phyloP scores from a whole-genome alignment of 371 early-diverging fungal species.

The Rhizopus stolonifer region DNA sequence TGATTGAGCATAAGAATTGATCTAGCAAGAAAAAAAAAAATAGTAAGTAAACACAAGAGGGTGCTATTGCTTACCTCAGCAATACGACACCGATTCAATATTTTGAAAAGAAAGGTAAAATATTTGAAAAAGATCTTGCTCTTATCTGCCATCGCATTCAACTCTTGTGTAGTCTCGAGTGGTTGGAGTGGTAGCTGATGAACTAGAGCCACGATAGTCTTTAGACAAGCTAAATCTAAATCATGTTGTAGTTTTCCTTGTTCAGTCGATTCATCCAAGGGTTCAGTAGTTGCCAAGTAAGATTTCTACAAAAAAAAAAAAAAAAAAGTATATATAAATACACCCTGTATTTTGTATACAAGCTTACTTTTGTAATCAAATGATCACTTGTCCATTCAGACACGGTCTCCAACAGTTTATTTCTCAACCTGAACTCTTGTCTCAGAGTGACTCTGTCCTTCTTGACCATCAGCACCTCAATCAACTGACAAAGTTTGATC shows the following conservation, averaged over 20 bases:
- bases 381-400: constrained; percentile 87
- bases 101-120: constrained; percentile 79
- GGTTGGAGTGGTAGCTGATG: constrained; percentile 81
- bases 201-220: constrained; percentile 74
- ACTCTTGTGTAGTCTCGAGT: constrained; percentile 56
- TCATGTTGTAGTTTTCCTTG: constrained; percentile 68
- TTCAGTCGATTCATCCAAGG: constrained; percentile 36
- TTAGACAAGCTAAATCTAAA: constrained; percentile 76
- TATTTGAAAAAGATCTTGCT: constrained; percentile 76
- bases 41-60: no score
- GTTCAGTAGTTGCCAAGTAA: constrained; percentile 18
- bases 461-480: constrained; percentile 75
- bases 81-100: constrained; percentile 73
- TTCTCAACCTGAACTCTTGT: constrained; percentile 81
- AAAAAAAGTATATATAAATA: no score
- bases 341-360: neutral
- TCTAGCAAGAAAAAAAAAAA: neutral
- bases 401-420: constrained; percentile 73
- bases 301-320: constrained; percentile 18
- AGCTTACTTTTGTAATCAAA: constrained; percentile 31
- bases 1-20: constrained; percentile 9
- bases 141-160: constrained; percentile 60
- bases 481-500: constrained; percentile 78
- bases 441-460: constrained; percentile 72
- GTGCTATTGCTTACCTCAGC: constrained; percentile 17